Conservation (phyloP, 805 yeast species). For the Hanseniaspora valbyensis region DNA sequence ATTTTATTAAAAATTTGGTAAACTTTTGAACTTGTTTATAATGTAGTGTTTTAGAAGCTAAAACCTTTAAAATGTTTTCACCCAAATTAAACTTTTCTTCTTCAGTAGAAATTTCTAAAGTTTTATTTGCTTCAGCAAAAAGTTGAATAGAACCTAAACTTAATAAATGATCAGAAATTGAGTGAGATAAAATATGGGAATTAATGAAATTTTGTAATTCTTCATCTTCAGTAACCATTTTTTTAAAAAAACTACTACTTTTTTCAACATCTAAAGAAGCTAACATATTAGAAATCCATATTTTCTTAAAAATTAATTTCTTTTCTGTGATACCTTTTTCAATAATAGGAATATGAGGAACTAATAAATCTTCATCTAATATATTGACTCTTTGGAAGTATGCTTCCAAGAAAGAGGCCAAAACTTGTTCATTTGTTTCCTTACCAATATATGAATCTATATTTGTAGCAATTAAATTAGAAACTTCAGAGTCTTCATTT, state of each 20-base stretch:
- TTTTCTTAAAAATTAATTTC: slow-evolving; percentile 48
- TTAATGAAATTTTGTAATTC: slow-evolving; percentile 25
- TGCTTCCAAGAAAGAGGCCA: slow-evolving; percentile 40
- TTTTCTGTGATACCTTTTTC: slow-evolving; percentile 56
- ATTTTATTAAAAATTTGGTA: slow-evolving; percentile 25
- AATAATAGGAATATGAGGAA: slow-evolving; percentile 29
- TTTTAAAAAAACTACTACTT: slow-evolving; percentile 36
- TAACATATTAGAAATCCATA: slow-evolving; percentile 50
- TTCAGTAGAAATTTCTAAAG: not conserved
- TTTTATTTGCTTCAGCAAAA: not conserved
- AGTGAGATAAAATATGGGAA: slow-evolving; percentile 30
- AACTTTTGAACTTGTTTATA: slow-evolving; percentile 31
- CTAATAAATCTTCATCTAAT: slow-evolving; percentile 22
- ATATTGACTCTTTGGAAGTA: slow-evolving; percentile 37
- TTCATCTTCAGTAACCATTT: slow-evolving; percentile 35
- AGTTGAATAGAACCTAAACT: slow-evolving; percentile 23
- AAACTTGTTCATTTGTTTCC: slow-evolving; percentile 63
- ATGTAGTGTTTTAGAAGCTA: slow-evolving; percentile 34
- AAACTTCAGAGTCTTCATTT: slow-evolving; percentile 26
- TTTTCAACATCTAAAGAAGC: slow-evolving; percentile 16
- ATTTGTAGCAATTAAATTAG: slow-evolving; percentile 31
- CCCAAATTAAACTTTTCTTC: slow-evolving; percentile 29
- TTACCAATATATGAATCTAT: slow-evolving; percentile 48
- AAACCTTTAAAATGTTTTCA: slow-evolving; percentile 38
- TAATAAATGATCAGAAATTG: slow-evolving; percentile 33